Conservation (phyloP, 257 asterid species). For the Solanum pinnatisectum region DNA sequence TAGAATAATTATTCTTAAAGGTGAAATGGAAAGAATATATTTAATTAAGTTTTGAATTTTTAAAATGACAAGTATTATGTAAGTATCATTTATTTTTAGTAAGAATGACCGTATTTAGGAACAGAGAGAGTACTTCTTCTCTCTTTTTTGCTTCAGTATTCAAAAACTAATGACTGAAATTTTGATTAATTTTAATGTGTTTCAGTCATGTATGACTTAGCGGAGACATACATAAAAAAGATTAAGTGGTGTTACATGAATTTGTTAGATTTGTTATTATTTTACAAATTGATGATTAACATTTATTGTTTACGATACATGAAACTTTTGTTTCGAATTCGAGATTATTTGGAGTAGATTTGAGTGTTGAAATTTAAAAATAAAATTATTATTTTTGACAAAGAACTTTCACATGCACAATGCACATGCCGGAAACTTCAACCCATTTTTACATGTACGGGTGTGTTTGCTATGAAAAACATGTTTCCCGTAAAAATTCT, state of each 20-base stretch:
- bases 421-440: background rate
- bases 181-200: no score
- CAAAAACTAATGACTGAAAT: no score
- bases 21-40: no score
- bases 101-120: background rate
- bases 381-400: no score
- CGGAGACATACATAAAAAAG: no score
- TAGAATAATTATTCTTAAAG: background rate
- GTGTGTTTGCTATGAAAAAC: background rate
- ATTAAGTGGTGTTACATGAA: background rate
- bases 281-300: background rate
- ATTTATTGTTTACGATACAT: background rate
- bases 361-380: no score
- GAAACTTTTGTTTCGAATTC: background rate
- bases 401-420: background rate
- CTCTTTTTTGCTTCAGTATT: background rate
- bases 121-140: background rate
- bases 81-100: no score
- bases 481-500: no score
- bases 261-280: no score
- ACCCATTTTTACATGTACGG: background rate
- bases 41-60: no score
- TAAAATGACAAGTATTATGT: background rate
- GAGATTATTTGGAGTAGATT: no score
- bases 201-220: background rate